phyloP scores from a whole-genome alignment of 768 basidiomycete genomes.

The Termitomyces sp. region DNA sequence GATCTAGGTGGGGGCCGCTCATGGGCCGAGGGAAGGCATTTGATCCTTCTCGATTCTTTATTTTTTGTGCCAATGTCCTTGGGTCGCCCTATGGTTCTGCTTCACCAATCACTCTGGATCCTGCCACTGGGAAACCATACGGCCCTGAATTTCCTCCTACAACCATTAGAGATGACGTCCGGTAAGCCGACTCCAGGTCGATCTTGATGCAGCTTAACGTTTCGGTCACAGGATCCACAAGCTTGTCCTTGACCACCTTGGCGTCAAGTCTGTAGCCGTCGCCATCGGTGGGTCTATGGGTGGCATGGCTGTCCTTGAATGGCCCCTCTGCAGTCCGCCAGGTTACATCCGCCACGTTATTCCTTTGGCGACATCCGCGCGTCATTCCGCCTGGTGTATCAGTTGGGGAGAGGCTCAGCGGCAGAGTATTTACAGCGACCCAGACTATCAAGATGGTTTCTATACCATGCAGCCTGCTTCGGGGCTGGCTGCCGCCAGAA shows the following conservation, averaged over 20 bases:
- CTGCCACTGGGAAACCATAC: conserved; percentile 71
- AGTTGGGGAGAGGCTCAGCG: conserved; percentile 98
- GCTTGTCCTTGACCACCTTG: conserved; percentile 76
- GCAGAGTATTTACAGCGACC: conserved; percentile 96
- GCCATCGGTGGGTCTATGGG: conserved; percentile 99
- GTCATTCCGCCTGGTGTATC: conserved; percentile 98
- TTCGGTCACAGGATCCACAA: conserved; percentile 68
- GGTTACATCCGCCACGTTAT: conserved; percentile 81
- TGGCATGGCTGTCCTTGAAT: conserved; percentile 95
- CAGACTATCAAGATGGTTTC: conserved; percentile 81
- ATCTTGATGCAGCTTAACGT: background rate
- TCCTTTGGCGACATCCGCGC: conserved; percentile 89
- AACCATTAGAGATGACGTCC: conserved; percentile 88
- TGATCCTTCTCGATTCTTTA: conserved; percentile 85
- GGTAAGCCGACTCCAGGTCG: conserved; percentile 38
- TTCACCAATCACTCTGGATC: conserved; percentile 80
- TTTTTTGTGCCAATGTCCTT: conserved; percentile 37
- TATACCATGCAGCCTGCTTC: conserved; percentile 72
- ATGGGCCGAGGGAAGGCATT: conserved; percentile 93
- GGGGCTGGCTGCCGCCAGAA: conserved; percentile 88
- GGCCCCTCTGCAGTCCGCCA: conserved; percentile 81
- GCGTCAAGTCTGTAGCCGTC: conserved; percentile 77
- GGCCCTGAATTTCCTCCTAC: conserved; percentile 94
- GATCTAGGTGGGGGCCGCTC: conserved; percentile 89
- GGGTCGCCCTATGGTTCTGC: conserved; percentile 96